These are phyloP conservation scores for Quercus lobata DNA, from an alignment of 331 rosid species.

Conservation along the genomic window DNA sequence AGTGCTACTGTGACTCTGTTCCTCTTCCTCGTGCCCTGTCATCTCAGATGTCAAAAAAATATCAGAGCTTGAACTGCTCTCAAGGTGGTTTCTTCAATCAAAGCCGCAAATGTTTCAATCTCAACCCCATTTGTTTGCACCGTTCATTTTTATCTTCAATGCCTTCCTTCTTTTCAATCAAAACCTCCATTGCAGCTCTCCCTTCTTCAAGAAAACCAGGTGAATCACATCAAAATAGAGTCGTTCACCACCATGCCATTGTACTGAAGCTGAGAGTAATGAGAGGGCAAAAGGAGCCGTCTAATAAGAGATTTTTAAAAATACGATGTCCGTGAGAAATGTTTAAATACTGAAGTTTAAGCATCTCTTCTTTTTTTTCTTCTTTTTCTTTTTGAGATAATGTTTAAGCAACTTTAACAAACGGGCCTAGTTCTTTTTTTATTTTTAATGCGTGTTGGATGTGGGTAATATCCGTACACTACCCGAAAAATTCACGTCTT, in stretches of 20 bases:
- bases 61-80: conserved; percentile 72
- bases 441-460: too few species aligned
- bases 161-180: conserved; percentile 32
- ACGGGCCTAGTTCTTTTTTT: too few species aligned
- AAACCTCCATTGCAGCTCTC: conserved; percentile 41
- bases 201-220: conserved; percentile 33
- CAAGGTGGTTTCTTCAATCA: conserved; percentile 58
- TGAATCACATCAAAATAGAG: conserved; percentile 42
- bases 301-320: too few species aligned
- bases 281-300: too few species aligned
- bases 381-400: too few species aligned
- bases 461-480: too few species aligned
- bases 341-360: too few species aligned
- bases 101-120: conserved; percentile 35
- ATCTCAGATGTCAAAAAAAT: conserved; percentile 64
- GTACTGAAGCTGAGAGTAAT: conserved; percentile 1
- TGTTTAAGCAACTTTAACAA: too few species aligned
- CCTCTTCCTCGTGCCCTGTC: conserved; percentile 49
- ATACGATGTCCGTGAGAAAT: too few species aligned
- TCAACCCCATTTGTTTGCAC: conserved; percentile 25
- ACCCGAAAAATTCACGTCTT: too few species aligned
- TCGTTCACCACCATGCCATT: conserved; percentile 53
- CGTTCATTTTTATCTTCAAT: conserved; percentile 21
- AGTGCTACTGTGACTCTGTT: conserved; percentile 68
- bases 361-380: too few species aligned